These are phyloP conservation scores for Pseudomicrostroma phylloplanum DNA, from an alignment of 1,284 basidiomycete species.

Conservation along the genomic window DNA sequence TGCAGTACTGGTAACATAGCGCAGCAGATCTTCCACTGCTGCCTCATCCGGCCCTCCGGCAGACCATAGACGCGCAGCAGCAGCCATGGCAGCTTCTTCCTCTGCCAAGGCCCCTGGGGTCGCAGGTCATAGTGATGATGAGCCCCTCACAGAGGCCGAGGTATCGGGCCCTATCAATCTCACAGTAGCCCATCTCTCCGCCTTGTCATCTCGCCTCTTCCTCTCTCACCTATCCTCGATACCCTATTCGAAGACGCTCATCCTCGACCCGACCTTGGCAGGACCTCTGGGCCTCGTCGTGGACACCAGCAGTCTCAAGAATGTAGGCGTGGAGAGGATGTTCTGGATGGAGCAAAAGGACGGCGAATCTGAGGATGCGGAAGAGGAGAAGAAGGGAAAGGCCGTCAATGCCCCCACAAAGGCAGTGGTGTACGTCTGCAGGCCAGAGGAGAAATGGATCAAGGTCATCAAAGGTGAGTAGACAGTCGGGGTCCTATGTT, in stretches of 20 bases:
- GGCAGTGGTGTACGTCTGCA: conserved; percentile 87
- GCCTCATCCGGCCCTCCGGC: too few relatives aligned
- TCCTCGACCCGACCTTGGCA: conserved; percentile 78
- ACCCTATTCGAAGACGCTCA: conserved; percentile 71
- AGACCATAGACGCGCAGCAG: neutral
- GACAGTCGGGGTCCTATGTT: neutral
- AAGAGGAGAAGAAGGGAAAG: conserved; percentile 5
- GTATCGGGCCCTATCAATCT: neutral
- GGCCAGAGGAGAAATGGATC: conserved; percentile 76
- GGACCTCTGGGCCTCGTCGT: conserved; percentile 88
- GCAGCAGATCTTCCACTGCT: too few relatives aligned
- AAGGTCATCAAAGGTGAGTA: conserved; percentile 78
- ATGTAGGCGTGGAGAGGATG: conserved; percentile 98
- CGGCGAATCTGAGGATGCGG: conserved; percentile 1
- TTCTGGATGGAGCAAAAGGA: conserved; percentile 77
- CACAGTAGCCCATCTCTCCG: neutral
- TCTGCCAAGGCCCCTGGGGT: neutral
- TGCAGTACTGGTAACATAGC: too few relatives aligned
- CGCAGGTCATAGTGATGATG: neutral
- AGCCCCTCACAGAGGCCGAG: too few relatives aligned
- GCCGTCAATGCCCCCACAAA: conserved; percentile 65
- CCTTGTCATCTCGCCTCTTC: conserved; percentile 13
- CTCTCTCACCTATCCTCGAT: conserved; percentile 31
- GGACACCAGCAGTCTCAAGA: conserved; percentile 84
- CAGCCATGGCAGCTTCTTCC: conserved; percentile 1